Percentiles rank a stretch among this genome's conserved stretches.
These are phyloP conservation scores for Aciculosporium take DNA, from an alignment of 2,329 filamentous ascomycete species.

Conservation along the genomic window DNA sequence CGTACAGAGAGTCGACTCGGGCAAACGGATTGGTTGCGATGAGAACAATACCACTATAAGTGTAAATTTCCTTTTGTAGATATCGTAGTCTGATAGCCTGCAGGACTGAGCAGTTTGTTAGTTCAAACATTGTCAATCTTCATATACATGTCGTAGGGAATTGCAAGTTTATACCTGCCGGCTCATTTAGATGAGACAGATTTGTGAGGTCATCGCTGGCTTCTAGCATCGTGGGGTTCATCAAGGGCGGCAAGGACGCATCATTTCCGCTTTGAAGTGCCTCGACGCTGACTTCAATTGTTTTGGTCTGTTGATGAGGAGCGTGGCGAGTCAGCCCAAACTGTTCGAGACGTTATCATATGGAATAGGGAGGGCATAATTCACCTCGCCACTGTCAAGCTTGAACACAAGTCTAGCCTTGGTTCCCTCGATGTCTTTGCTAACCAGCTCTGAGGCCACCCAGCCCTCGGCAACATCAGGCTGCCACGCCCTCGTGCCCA, in stretches of 20 bases:
- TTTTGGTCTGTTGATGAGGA: constrained; percentile 48
- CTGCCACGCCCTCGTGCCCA: constrained; percentile 97
- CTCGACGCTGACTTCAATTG: constrained; percentile 60
- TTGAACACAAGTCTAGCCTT: constrained; percentile 81
- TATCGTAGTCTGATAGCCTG: constrained; percentile 97
- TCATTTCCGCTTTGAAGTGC: constrained; percentile 67
- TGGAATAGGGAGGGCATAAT: constrained; percentile 5
- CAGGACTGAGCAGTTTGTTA: constrained; percentile 46
- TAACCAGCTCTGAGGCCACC: constrained; percentile 87
- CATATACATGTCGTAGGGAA: not conserved
- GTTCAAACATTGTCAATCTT: not conserved
- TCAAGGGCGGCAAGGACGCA: constrained; percentile 71
- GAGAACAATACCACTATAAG: constrained; percentile 95
- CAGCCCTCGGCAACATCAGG: constrained; percentile 91
- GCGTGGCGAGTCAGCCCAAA: not conserved
- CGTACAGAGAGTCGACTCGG: constrained; percentile 92
- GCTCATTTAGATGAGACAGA: constrained; percentile 93
- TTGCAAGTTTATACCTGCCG: constrained; percentile 52
- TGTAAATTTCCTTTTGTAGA: constrained; percentile 98
- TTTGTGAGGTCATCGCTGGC: constrained; percentile 97
- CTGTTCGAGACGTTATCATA: not conserved
- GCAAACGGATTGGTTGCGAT: constrained; percentile 98
- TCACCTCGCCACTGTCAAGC: constrained; percentile 88
- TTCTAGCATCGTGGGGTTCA: constrained; percentile 97
- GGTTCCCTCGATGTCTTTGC: constrained; percentile 69